These are phyloP conservation scores for Populus nigra DNA, from an alignment of 345 rosid genomes.

Conservation along the genomic window DNA sequence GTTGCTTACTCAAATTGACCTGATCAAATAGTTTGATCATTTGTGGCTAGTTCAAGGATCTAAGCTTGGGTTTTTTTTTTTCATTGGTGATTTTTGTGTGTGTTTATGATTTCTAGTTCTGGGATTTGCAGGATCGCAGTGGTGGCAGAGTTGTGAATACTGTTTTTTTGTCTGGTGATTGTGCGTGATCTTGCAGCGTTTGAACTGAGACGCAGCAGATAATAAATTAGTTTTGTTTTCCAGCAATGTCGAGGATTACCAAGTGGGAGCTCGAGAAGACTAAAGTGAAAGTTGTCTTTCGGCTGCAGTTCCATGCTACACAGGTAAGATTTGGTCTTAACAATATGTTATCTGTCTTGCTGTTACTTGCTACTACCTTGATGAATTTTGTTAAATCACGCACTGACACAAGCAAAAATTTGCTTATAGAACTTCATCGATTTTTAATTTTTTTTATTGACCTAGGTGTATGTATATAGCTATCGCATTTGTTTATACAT, in stretches of 20 bases:
- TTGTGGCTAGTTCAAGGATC: slow-evolving; percentile 2
- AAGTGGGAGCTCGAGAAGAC: slow-evolving; percentile 94
- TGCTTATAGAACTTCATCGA: neutral
- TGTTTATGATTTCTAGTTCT: neutral
- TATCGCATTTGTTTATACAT: neutral
- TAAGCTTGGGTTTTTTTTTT: neutral
- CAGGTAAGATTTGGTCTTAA: slow-evolving; percentile 59
- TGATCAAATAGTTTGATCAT: slow-evolving; percentile 7
- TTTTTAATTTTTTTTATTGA: neutral
- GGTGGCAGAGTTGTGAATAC: neutral
- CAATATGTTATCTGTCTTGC: neutral
- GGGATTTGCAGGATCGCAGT: neutral
- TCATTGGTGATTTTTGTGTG: neutral
- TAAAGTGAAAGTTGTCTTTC: slow-evolving; percentile 90
- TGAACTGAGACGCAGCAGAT: slow-evolving; percentile 35
- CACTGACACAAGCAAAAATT: neutral
- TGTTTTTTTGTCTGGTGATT: neutral
- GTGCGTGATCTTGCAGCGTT: slow-evolving; percentile 6
- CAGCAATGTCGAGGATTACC: slow-evolving; percentile 73
- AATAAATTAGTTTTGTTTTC: slow-evolving; percentile 27
- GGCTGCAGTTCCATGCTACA: slow-evolving; percentile 93
- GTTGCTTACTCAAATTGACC: slow-evolving; percentile 9
- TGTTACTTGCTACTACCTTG: neutral
- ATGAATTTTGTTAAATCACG: neutral
- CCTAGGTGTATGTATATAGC: neutral